Percentiles rank a stretch among this genome's conserved stretches.
phyloP scores from a whole-genome alignment of 345 rosid genomes.

The rapeseed (Brassica napus) region Da-Ae NC_063436.1:18438501-18439000 shows the following conservation, averaged over 20 bases:
- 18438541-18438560: constrained; percentile 79
- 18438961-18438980: constrained; percentile 50
- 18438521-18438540: constrained; percentile 95
- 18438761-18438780: not conserved
- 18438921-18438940: constrained; percentile 36
- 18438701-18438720: constrained; percentile 23
- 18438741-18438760: not conserved
- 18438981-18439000: constrained; percentile 7
- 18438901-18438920: constrained; percentile 41
- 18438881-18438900: constrained; percentile 42
- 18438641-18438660: constrained; percentile 49
- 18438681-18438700: constrained; percentile 24
- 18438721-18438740: not conserved
- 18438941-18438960: constrained; percentile 44
- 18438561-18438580: constrained; percentile 91
- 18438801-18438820: not conserved
- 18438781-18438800: constrained; percentile 4
- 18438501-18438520: constrained; percentile 93
- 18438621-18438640: constrained; percentile 70
- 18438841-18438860: constrained; percentile 19
- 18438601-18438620: constrained; percentile 60
- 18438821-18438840: constrained; percentile 39
- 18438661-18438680: constrained; percentile 40
- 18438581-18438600: constrained; percentile 83
- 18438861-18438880: constrained; percentile 42